Evolutionary conservation across 2,329 filamentous ascomycete genomes (phyloP).

Genomic region (Thelonectria blattea): DNA sequence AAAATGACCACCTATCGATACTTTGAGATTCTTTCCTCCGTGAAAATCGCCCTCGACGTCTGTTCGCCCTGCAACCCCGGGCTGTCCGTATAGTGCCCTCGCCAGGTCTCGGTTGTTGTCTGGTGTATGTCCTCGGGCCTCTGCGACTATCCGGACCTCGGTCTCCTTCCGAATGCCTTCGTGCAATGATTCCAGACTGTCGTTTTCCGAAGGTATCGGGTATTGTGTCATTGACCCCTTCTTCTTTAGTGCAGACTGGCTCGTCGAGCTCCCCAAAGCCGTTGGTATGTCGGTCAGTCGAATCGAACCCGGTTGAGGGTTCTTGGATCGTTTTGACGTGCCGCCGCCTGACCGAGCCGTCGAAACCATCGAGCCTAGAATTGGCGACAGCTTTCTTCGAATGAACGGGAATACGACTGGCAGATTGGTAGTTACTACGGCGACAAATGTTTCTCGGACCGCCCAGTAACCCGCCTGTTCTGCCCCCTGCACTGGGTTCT

Average conservation of each 20-base stretch:
- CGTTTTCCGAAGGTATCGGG: slow-evolving; percentile 13
- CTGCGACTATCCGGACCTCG: slow-evolving; percentile 15
- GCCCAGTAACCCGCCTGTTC: slow-evolving; percentile 45
- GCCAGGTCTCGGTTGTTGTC: slow-evolving; percentile 4
- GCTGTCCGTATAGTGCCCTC: slow-evolving; percentile 18
- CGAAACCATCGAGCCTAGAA: slow-evolving; percentile 17
- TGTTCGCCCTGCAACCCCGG: slow-evolving; percentile 13
- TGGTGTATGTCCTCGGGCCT: not conserved
- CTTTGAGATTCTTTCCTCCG: not conserved
- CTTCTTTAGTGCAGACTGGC: not conserved
- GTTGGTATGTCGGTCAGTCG: slow-evolving; percentile 21
- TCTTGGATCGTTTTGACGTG: slow-evolving; percentile 18
- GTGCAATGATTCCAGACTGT: slow-evolving; percentile 19
- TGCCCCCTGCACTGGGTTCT: slow-evolving; percentile 45
- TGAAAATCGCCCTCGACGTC: slow-evolving; percentile 10
- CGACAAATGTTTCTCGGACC: slow-evolving; percentile 47
- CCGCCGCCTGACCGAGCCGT: slow-evolving; percentile 2
- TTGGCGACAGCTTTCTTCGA: slow-evolving; percentile 19
- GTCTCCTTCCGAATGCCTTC: slow-evolving; percentile 22
- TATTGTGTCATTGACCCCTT: slow-evolving; percentile 19
- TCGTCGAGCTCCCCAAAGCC: not conserved
- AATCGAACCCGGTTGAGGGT: slow-evolving; percentile 23
- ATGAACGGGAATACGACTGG: slow-evolving; percentile 50
- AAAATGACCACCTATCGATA: not conserved
- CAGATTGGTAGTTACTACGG: slow-evolving; percentile 46